These are phyloP conservation scores for Leucoagaricus sp. DNA, from an alignment of 1,284 basidiomycete species.

Conservation along the genomic window DNA sequence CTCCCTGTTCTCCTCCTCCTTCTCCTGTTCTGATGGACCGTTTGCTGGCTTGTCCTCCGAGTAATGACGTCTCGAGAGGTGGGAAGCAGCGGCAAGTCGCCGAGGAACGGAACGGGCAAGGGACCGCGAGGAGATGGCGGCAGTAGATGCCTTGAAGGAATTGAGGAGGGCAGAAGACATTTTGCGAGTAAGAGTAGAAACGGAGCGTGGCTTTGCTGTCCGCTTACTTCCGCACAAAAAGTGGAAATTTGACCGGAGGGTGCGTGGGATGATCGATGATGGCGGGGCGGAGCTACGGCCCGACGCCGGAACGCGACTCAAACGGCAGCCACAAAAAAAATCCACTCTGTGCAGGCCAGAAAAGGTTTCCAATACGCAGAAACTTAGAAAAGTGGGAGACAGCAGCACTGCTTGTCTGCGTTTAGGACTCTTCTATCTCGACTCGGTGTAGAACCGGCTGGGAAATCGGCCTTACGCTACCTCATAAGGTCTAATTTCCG, in stretches of 20 bases:
- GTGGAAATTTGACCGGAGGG: conserved; percentile 9
- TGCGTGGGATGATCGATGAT: conserved; percentile 9
- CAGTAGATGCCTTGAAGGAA: conserved; percentile 56
- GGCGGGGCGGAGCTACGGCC: background rate
- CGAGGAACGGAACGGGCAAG: conserved; percentile 39
- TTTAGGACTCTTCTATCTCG: background rate
- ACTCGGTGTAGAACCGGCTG: conserved; percentile 17
- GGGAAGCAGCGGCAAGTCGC: conserved; percentile 25
- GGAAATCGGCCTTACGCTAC: conserved; percentile 26
- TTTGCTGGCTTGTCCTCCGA: conserved; percentile 49
- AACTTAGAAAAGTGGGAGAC: background rate
- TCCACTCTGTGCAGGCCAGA: too few species aligned
- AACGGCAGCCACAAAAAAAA: background rate
- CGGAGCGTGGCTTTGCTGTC: conserved; percentile 2
- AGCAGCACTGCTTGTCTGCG: background rate
- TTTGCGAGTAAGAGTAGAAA: conserved; percentile 11
- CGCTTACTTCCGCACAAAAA: conserved; percentile 2
- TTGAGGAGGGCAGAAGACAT: conserved; percentile 55
- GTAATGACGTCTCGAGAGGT: conserved; percentile 42
- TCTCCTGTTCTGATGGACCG: conserved; percentile 29
- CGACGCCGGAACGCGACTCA: too few species aligned
- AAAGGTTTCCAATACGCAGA: background rate
- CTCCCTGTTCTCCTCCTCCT: conserved; percentile 22
- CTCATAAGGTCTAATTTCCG: conserved; percentile 8
- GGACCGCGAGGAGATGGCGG: conserved; percentile 50